phyloP scores from a whole-genome alignment of 1,284 basidiomycete genomes.

The Ceratobasidium sp. region DNA sequence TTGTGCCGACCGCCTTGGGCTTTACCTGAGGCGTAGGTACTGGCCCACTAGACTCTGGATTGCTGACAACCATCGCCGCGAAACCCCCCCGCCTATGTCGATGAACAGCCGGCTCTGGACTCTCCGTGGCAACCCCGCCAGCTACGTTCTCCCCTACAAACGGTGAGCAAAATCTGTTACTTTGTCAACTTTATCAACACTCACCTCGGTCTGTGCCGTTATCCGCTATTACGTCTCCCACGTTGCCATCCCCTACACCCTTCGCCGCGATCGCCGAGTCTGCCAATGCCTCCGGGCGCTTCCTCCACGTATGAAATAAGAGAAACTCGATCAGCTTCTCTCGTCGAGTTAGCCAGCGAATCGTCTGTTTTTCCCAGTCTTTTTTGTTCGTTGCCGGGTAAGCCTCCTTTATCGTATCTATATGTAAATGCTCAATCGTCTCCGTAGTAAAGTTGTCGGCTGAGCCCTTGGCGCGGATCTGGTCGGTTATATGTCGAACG shows the following conservation, averaged over 20 bases:
- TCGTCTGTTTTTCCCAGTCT: conserved; percentile 10
- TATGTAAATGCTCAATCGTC: conserved; percentile 6
- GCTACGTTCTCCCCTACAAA: too few species aligned
- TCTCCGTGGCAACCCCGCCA: background rate
- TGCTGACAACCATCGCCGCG: too few species aligned
- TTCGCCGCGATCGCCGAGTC: background rate
- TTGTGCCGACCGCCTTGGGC: background rate
- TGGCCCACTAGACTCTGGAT: background rate
- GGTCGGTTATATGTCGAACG: background rate
- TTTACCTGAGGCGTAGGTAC: background rate
- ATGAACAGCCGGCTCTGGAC: background rate
- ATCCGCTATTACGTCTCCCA: too few species aligned
- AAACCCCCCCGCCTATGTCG: background rate
- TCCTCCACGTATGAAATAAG: background rate
- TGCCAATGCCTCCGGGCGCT: too few species aligned
- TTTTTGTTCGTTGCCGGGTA: conserved; percentile 5
- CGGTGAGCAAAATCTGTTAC: too few species aligned
- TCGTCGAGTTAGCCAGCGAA: background rate
- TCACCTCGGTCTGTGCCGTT: too few species aligned
- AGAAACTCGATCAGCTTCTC: background rate
- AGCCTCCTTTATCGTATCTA: conserved; percentile 23
- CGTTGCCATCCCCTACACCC: background rate
- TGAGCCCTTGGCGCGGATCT: conserved; percentile 5
- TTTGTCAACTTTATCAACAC: too few species aligned
- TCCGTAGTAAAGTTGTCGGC: conserved; percentile 21